Evolutionary conservation across 345 rosid species (phyloP), one percentile per base, ranked within the genome.

Genomic region (Isatis tinctoria): DNA sequence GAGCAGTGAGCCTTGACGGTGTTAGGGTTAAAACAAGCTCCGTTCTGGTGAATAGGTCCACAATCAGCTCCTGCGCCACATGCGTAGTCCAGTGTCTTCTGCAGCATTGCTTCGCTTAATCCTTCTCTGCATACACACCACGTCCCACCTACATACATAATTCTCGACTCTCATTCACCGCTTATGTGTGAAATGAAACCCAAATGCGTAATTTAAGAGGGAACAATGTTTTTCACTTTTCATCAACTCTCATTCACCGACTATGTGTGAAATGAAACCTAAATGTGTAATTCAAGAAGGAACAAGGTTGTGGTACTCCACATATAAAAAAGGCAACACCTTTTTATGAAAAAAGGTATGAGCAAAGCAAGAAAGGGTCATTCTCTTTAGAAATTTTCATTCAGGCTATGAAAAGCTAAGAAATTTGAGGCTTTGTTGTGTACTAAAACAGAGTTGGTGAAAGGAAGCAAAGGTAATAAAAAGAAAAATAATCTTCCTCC

Each of bases 21-120:
- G 86, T 90, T 87, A 27, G 99, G 97, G 30, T 75, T 74, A 74
- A 68, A 95, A 53, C 99, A 95, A 49, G 84, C 74, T 12, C 91
- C 95, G 16, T 40, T 85, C 33, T 80, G 60, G 72, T 87, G 89
- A 77, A 79, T 68, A 14, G 96, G 96, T 74, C n/a, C 59, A 76
- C 99, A 95, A 70, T 95, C 99, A 24, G 97, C 97, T 13, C 99
- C 99, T 48, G 93, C 91, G 39, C 99, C 97, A 79, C 99, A 95
- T 1, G 99, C 97, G 73, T 88, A 95, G 84, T 95, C 99, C 74
- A 95, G 40, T 20, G 97, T 78, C 80, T 88, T 90, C 74, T 95
- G 99, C 44, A 92, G 80, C 33, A 14, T 79, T 36, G 85, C 8
- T 13, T 88, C 90, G 44, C 75, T 32, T 81, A 75, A 7, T 10